Evolutionary conservation across 495 filamentous ascomycete species (phyloP).

Genomic region (Lasiosphaeria hispida): DNA sequence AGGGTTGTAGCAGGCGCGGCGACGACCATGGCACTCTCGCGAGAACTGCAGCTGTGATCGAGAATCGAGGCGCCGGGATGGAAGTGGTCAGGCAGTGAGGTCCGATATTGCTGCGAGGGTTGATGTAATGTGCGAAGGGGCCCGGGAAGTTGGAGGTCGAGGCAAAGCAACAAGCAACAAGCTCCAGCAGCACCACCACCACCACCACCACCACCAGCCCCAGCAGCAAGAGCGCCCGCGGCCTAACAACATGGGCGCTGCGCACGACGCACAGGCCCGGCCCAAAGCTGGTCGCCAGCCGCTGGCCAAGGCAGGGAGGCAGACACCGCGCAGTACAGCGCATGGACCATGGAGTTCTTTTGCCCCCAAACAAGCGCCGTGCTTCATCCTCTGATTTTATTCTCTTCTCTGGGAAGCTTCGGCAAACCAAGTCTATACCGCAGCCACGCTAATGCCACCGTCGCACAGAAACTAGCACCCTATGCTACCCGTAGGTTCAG

Average conservation of each 20-base stretch:
- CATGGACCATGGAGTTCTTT: not conserved
- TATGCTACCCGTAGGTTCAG: too few species aligned
- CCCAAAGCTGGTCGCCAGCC: not conserved
- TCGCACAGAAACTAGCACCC: too few species aligned
- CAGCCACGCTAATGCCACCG: not conserved
- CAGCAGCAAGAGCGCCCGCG: not conserved
- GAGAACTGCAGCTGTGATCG: slow-evolving; percentile 12
- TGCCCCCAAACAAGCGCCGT: not conserved
- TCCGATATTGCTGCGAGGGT: slow-evolving; percentile 2
- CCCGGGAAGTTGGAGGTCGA: slow-evolving; percentile 16
- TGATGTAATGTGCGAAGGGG: slow-evolving; percentile 9
- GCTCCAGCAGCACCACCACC: not conserved
- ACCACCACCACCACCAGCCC: not conserved
- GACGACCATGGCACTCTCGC: slow-evolving; percentile 8
- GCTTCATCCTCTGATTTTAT: not conserved
- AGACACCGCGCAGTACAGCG: not conserved
- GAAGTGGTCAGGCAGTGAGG: not conserved
- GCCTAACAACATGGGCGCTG: not conserved
- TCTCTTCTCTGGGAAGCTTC: not conserved
- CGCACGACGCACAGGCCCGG: not conserved
- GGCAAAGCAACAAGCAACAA: slow-evolving; percentile 24
- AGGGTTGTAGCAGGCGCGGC: not conserved
- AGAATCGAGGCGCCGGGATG: slow-evolving; percentile 5
- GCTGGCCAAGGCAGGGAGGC: not conserved
- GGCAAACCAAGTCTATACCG: not conserved